Evolutionary conservation across 164 flowering plant genomes (phyloP).

Genomic region (Sextonia rubra): DNA sequence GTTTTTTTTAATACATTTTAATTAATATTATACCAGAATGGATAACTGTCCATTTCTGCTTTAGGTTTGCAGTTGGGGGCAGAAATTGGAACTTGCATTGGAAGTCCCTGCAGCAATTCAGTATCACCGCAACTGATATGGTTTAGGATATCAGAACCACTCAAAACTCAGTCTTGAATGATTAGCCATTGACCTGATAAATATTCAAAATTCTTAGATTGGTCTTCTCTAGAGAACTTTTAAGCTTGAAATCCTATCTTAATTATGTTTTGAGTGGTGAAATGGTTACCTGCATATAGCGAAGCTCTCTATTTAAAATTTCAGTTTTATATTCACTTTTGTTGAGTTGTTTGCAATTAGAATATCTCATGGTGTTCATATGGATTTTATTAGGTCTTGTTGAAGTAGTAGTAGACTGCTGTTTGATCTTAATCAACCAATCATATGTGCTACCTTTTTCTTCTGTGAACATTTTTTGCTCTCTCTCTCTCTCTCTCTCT

Average conservation of each 20-base stretch:
- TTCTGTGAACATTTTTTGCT: too few relatives aligned
- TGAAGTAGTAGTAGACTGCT: too few relatives aligned
- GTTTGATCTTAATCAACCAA: not conserved
- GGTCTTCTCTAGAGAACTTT: not conserved
- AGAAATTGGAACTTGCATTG: not conserved
- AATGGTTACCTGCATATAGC: not conserved
- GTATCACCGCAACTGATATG: not conserved
- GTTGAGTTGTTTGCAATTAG: not conserved
- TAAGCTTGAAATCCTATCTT: not conserved
- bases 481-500: too few relatives aligned
- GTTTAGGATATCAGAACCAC: not conserved
- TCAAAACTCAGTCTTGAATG: not conserved
- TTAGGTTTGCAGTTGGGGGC: not conserved
- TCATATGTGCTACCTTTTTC: not conserved
- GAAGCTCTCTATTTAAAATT: not conserved
- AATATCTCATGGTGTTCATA: not conserved
- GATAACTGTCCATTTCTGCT: not conserved
- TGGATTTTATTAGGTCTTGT: not conserved
- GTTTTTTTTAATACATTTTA: not conserved
- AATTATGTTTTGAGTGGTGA: not conserved
- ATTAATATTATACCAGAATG: not conserved
- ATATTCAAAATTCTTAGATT: too few relatives aligned
- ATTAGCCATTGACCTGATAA: not conserved
- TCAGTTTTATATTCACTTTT: not conserved
- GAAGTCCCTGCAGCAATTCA: not conserved